Evolutionary conservation across 305 asterid genomes (phyloP).

Genomic region (Solanum chacoense): DNA sequence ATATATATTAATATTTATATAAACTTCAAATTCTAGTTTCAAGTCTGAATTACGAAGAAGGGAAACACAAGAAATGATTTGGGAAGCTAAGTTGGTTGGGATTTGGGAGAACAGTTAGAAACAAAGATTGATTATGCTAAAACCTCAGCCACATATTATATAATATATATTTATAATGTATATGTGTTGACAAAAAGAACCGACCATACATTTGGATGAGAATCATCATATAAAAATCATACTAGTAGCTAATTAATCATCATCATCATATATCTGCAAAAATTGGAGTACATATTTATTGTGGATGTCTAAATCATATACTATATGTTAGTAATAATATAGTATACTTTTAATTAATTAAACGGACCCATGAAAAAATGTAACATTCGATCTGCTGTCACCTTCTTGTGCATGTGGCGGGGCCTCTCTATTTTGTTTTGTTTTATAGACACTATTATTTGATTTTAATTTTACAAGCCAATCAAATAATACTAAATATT

Average conservation of each 20-base stretch:
- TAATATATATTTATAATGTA: background rate
- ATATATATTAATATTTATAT: background rate
- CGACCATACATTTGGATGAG: background rate
- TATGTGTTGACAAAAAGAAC: background rate
- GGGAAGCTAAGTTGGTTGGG: background rate
- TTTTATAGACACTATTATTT: background rate
- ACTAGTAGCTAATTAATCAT: background rate
- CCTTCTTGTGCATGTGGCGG: slow-evolving; percentile 2
- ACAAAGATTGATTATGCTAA: background rate
- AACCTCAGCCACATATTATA: background rate
- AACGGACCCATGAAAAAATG: background rate
- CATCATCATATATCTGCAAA: background rate
- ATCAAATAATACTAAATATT: background rate
- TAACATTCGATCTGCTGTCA: slow-evolving; percentile 2
- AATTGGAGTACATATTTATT: background rate
- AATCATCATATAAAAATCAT: background rate
- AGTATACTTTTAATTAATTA: background rate
- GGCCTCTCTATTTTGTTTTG: background rate
- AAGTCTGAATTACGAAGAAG: background rate
- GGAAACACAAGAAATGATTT: background rate
- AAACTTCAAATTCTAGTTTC: background rate
- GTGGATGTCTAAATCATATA: background rate
- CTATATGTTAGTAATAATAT: background rate
- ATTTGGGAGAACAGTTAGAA: background rate
- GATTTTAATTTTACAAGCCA: background rate